phyloP scores from a whole-genome alignment of 768 basidiomycete genomes.

The Hygrophoropsis aurantiaca region DNA sequence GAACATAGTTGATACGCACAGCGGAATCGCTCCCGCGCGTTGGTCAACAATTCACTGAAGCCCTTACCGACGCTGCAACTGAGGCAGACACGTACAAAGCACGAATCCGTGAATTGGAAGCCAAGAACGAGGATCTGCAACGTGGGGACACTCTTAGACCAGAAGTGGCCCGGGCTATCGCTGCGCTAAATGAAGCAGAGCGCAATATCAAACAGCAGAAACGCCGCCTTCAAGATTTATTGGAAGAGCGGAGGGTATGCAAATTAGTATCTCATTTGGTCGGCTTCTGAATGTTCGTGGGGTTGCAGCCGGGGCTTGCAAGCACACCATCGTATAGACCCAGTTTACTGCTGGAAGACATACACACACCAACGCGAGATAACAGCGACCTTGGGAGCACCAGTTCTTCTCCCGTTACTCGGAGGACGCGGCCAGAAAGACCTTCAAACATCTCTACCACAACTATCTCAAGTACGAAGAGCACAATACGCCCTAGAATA shows the following conservation, averaged over 20 bases:
- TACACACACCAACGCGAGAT: conserved; percentile 11
- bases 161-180: conserved; percentile 25
- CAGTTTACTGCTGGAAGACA: no score
- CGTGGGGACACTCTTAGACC: conserved; percentile 21
- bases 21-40: conserved; percentile 24
- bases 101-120: conserved; percentile 37
- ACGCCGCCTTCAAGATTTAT: conserved; percentile 41
- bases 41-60: conserved; percentile 29
- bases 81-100: conserved; percentile 18
- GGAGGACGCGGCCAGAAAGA: background rate
- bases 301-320: conserved; percentile 5
- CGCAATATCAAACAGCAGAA: conserved; percentile 33
- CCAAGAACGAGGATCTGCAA: conserved; percentile 36
- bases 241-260: conserved; percentile 41
- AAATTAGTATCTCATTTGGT: conserved; percentile 2
- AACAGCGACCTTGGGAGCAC: conserved; percentile 15
- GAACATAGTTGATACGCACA: conserved; percentile 24
- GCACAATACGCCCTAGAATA: no score
- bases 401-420: no score
- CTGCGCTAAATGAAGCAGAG: conserved; percentile 32
- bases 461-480: no score
- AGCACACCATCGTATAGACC: conserved; percentile 3
- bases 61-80: conserved; percentile 17
- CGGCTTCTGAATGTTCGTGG: conserved; percentile 9
- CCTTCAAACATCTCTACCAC: background rate